Base-by-base conservation (phyloP, 768 basidiomycete genomes). In the Leucocoprinus leucothites region DNA sequence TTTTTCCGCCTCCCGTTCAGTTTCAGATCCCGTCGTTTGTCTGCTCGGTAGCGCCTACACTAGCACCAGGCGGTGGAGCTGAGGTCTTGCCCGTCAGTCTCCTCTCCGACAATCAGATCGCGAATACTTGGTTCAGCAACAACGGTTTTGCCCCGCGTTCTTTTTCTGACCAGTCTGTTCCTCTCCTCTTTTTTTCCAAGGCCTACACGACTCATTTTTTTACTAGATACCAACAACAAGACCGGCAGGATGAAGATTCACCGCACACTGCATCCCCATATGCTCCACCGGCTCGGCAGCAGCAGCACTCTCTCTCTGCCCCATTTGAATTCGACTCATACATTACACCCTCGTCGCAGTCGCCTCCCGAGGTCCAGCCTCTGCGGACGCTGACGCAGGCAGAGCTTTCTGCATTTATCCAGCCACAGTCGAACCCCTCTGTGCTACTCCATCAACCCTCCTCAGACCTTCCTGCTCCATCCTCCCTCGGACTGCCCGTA, bases 11-110 rank as follows among this genome's bases (percentile, higher is more conserved):
- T 21, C 41, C 50, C 13, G 41, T 54, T 24, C 51, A 49, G 56
- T 75, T 46, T 70, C 84, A 87, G 67, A 73, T 90, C 35, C 88
- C 87, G 3, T 74, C 79, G 24, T 89, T 86, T 65, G 78, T 89
- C 69, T 72, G 81, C 61, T 69, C 68, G 57, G 78, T 77, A 3
- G 74, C 79, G 0, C 85, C 88, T 24, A 77, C 79, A 1, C 76
- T 90, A 19, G 85, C 85, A 1, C 82, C 77, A 1, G 87, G 87
- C 19, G 88, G 87, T 21, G 87, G 89, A 34, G 87, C 85, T 9
- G 89, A 90, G 67, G 82, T 86, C 13, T 64, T 89, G n/a, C 81
- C 85, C 9, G 69, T 71, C 2, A 75, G 75, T 36, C 67, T 77
- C 55, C 59, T 69, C 25, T 57, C 66, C 64, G 67, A 72, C 35